Evolutionary conservation across 306 rosid genomes (phyloP), one percentile per base, ranked within the genome.

Genomic region (Malus asiatica): DNA sequence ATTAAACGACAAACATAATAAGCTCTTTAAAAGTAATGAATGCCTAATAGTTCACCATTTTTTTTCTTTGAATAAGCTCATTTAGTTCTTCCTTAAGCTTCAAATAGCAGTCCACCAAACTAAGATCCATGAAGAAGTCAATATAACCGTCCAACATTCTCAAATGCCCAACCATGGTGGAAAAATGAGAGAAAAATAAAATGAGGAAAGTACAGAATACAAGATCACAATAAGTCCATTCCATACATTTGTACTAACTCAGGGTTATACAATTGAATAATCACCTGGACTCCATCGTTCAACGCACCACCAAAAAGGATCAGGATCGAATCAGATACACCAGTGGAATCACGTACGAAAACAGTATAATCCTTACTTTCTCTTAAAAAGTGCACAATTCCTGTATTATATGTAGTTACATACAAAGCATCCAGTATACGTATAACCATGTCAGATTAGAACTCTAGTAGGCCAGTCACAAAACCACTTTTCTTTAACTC

Each of bases 321-420:
- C 73, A 92, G 92, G 81, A 82, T 89, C 19, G 98, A 92, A 86
- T 95, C 98, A 46, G 98, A 95, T 66, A 95, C 91, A 25, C 88
- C 98, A 18, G 98, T 95, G 77, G 98, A 95, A 84, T 95, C 98
- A 30, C 98, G 97, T 86, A 95, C 68, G 83, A 90, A 92, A 72
- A 95, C 98, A 12, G 97, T 87, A 81, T 90, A 81, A 95, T 93
- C 82, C 92, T 92, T 75, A 95, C 93, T 85, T 95, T 95, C 83
- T 95, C 98, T 61, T n/a, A 25, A 25, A 25, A 25, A 60, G 66
- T 27, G 12, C 40, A 63, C 38, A 6, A 63, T 30, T 29, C 22
- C 67, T 29, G 12, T 29, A 29, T 62, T 7, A 35, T 16, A 63
- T 63, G 40, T 46, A 4, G 53, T 16, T 46, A 46, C 6, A 0